Evolutionary conservation across 345 rosid genomes (phyloP).

Genomic region (Corymbia maculata): DNA sequence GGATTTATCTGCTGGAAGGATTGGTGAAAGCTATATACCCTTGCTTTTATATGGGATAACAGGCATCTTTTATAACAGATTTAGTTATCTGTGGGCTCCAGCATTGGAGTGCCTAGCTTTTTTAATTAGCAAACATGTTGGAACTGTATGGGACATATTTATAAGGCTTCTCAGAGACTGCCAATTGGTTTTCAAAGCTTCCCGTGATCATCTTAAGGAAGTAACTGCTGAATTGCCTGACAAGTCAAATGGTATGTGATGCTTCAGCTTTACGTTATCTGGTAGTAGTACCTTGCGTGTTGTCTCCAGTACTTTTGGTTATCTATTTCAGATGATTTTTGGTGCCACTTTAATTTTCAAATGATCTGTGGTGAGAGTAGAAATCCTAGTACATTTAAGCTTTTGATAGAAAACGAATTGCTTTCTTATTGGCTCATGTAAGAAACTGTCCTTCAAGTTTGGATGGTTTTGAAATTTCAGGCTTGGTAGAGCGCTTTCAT

Average conservation of each 20-base stretch:
- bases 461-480: slow-evolving; percentile 21
- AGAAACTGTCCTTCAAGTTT: background rate
- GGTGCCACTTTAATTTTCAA: background rate
- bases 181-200: slow-evolving; percentile 27
- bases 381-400: background rate
- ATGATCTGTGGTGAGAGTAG: background rate
- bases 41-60: slow-evolving; percentile 57
- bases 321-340: background rate
- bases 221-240: slow-evolving; percentile 17
- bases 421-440: background rate
- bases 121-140: slow-evolving; percentile 39
- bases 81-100: slow-evolving; percentile 53
- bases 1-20: slow-evolving; percentile 56
- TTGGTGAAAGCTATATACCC: slow-evolving; percentile 43
- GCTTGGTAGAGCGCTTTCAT: slow-evolving; percentile 40
- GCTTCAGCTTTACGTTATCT: background rate
- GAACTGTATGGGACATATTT: slow-evolving; percentile 58
- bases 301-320: background rate
- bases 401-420: slow-evolving; percentile 1
- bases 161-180: slow-evolving; percentile 35
- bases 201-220: slow-evolving; percentile 16
- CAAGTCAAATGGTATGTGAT: slow-evolving; percentile 36
- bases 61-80: slow-evolving; percentile 70
- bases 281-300: background rate
- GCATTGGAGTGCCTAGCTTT: slow-evolving; percentile 70